phyloP scores from a whole-genome alignment of 2,329 filamentous ascomycete genomes.

The Colletotrichum lupini region DNA sequence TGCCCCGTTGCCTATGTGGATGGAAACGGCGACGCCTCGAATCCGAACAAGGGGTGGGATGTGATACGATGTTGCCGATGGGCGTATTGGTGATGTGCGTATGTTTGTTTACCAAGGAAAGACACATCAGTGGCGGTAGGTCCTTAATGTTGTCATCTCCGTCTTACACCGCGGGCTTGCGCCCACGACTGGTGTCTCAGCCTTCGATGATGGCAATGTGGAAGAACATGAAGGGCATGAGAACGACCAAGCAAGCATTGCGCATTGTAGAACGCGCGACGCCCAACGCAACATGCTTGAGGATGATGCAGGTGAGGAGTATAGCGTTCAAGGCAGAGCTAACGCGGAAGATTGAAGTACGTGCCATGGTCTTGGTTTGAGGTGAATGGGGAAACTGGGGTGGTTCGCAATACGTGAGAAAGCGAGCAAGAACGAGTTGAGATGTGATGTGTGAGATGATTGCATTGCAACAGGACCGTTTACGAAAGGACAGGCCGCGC shows the following conservation, averaged over 20 bases:
- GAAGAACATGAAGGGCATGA: slow-evolving; percentile 30
- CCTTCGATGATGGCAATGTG: slow-evolving; percentile 26
- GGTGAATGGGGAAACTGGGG: background rate
- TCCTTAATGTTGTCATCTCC: background rate
- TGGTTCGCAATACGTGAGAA: background rate
- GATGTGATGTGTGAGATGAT: background rate
- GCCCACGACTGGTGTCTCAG: slow-evolving; percentile 17
- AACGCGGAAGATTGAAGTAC: slow-evolving; percentile 18
- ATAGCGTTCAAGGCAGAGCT: slow-evolving; percentile 22
- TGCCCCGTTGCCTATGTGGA: background rate
- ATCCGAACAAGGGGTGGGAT: too few relatives aligned
- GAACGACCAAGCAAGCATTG: slow-evolving; percentile 15
- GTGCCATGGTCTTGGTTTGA: slow-evolving; percentile 1
- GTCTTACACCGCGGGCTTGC: background rate
- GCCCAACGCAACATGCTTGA: slow-evolving; percentile 27
- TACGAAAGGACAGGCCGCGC: background rate
- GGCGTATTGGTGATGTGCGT: background rate
- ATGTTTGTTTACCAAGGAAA: background rate
- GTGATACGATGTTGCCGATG: background rate
- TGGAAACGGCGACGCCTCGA: too few relatives aligned
- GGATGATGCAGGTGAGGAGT: slow-evolving; percentile 27
- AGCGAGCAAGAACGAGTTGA: background rate
- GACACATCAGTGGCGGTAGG: background rate
- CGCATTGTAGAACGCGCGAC: slow-evolving; percentile 16
- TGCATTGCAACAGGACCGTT: background rate